Base-by-base conservation (phyloP, 1,284 basidiomycete genomes). In the Filobasidium uniguttulatum region DNA sequence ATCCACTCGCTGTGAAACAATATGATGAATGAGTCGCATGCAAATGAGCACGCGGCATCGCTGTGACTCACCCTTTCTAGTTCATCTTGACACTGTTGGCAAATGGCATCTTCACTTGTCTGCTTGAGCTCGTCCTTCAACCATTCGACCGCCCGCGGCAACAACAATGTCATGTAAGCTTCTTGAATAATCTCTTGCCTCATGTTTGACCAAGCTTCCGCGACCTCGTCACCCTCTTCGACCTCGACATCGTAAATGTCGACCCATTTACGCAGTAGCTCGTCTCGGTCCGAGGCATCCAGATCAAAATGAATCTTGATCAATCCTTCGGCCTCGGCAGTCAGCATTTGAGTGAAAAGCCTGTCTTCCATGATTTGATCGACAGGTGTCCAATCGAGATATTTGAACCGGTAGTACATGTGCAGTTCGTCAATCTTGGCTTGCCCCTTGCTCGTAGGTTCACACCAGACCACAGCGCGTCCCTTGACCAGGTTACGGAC, bases 321-420 rank as follows among this genome's bases (percentile, higher is more conserved):
- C 33, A 97, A 75, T 44, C 83, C 81, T 54, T 96, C 86, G 12
- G 81, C 72, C 68, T 99, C 94, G 1, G 94, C 94, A 40, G 80
- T 77, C 8, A 98, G 77, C 57, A 98, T 94, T 58, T 89, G 81
- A 28, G 98, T 73, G 70, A 93, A 94, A 61, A 93, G 88, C 7
- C 84, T 73, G 0, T 75, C 55, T 31, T 80, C 75, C 38, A 80
- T 62, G 75, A 96, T 81, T 6, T 79, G 75, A n/a, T 66, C 66
- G 28, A 88, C 76, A 9, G 80, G 82, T 65, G 97, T 98, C 59
- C 82, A 76, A 35, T 77, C 72, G 34, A 98, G 74, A 71, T 96
- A 98, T 74, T 98, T 98, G 79, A 98, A 98, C 59, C 81, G 81
- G 63, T 82, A 89, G 69, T 85, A 94, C 0, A 81, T 78, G 67